A percentile compares a stretch with the other conserved stretches of the same genome.
phyloP scores from a whole-genome alignment of 1,284 basidiomycete genomes.

The Neotropicomus parvogracilis region DNA sequence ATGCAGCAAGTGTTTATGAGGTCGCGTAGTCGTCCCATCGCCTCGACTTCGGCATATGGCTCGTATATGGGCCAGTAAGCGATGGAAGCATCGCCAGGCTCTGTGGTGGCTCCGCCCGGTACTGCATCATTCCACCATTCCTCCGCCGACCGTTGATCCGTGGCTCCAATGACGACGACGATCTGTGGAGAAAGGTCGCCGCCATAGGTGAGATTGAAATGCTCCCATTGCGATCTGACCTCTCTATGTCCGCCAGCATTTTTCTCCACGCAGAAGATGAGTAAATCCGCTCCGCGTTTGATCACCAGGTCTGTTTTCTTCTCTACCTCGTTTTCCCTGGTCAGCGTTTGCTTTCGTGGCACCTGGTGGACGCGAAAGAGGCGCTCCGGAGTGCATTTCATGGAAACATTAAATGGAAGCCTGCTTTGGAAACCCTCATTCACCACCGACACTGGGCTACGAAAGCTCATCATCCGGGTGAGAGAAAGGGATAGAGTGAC shows the following conservation, averaged over 20 bases:
- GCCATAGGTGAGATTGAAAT: constrained; percentile 25
- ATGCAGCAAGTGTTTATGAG: constrained; percentile 24
- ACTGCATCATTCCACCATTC: constrained; percentile 20
- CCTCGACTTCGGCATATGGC: constrained; percentile 1
- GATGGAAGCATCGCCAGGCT: constrained; percentile 9
- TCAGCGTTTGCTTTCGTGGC: constrained; percentile 1
- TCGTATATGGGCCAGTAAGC: constrained; percentile 18
- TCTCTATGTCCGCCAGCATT: not conserved
- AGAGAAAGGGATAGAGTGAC: constrained; percentile 9
- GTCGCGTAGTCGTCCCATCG: constrained; percentile 7
- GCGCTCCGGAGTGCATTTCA: constrained; percentile 21
- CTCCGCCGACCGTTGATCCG: constrained; percentile 18
- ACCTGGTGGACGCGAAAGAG: constrained; percentile 23
- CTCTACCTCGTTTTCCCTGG: not conserved
- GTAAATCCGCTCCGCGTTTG: constrained; percentile 26
- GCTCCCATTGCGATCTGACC: constrained; percentile 24
- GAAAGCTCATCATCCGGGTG: constrained; percentile 10
- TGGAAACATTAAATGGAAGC: constrained; percentile 22
- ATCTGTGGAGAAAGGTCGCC: constrained; percentile 29
- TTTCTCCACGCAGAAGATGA: constrained; percentile 23
- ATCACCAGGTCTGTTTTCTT: constrained; percentile 11
- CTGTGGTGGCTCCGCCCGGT: not conserved
- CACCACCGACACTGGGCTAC: constrained; percentile 15
- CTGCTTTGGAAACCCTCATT: constrained; percentile 1
- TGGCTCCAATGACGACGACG: constrained; percentile 22